These are phyloP conservation scores for Mucor circinelloides DNA, from an alignment of 371 early-diverging fungal genomes.

Conservation along the genomic window DNA sequence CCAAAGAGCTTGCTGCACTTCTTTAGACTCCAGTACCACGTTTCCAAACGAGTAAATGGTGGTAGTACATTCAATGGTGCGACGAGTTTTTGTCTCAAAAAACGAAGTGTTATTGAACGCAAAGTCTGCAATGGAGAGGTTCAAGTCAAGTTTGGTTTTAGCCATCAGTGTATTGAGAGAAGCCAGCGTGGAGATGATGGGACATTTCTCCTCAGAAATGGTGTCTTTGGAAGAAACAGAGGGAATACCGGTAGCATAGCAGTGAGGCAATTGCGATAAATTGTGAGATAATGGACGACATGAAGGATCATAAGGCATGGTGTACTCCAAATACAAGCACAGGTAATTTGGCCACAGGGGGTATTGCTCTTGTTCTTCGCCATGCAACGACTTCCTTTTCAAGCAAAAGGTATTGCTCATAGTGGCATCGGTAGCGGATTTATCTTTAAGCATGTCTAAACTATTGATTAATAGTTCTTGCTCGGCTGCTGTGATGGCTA, in stretches of 20 bases:
- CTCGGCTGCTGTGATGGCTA: not conserved
- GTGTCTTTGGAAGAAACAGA: slow-evolving; percentile 9
- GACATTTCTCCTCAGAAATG: slow-evolving; percentile 39
- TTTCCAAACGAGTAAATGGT: slow-evolving; percentile 70
- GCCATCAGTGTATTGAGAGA: slow-evolving; percentile 12
- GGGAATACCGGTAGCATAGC: slow-evolving; percentile 34
- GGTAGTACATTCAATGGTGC: slow-evolving; percentile 62
- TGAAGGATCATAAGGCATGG: slow-evolving; percentile 40
- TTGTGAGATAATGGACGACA: slow-evolving; percentile 35
- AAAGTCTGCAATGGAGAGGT: slow-evolving; percentile 45
- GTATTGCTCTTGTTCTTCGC: not conserved
- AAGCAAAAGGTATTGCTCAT: not conserved
- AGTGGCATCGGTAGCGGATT: not conserved
- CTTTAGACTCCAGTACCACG: slow-evolving; percentile 63
- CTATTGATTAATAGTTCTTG: not conserved
- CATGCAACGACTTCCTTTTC: not conserved
- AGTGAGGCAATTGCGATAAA: slow-evolving; percentile 45
- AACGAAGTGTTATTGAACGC: slow-evolving; percentile 53
- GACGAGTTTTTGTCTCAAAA: slow-evolving; percentile 54
- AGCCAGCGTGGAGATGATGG: slow-evolving; percentile 17
- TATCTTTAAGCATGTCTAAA: not conserved
- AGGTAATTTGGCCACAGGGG: slow-evolving; percentile 52
- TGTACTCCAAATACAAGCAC: slow-evolving; percentile 49
- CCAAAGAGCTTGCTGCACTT: slow-evolving; percentile 57
- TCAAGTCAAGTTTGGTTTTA: slow-evolving; percentile 47